Percentiles rank a stretch among this genome's conserved stretches.
These are phyloP conservation scores for Volvox africanus DNA, from an alignment of 139 green algal species.

Conservation along the genomic window DNA sequence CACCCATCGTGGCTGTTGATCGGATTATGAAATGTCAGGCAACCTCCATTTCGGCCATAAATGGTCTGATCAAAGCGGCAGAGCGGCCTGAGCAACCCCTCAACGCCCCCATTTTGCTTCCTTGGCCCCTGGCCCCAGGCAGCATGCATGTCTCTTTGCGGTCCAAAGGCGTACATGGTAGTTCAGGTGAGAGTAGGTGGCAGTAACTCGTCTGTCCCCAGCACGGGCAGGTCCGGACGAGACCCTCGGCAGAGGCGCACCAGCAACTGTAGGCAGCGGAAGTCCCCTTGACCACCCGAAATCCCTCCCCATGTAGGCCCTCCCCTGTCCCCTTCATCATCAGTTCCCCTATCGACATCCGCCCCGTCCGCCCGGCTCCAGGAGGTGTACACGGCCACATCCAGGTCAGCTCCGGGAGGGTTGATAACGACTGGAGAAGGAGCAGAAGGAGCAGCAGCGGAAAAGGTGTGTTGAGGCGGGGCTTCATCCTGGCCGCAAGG, in stretches of 20 bases:
- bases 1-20: too few species aligned
- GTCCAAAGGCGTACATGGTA: too few species aligned
- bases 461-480: background rate
- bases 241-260: conserved; percentile 8
- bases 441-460: background rate
- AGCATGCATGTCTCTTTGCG: too few species aligned
- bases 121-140: too few species aligned
- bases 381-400: background rate
- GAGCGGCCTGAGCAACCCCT: too few species aligned
- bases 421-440: background rate
- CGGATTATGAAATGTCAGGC: too few species aligned
- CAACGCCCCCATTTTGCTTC: too few species aligned
- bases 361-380: background rate
- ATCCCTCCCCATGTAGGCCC: background rate
- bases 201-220: background rate
- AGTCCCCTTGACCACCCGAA: background rate
- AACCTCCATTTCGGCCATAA: too few species aligned
- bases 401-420: background rate
- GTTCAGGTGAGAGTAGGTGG: too few species aligned
- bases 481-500: background rate
- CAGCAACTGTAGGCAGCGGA: background rate
- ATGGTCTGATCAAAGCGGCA: too few species aligned
- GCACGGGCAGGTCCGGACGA: conserved; percentile 17
- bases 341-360: background rate
- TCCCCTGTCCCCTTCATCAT: background rate